These are phyloP conservation scores for Hydnomerulius pinastri DNA, from an alignment of 768 basidiomycete species.

Conservation along the genomic window DNA sequence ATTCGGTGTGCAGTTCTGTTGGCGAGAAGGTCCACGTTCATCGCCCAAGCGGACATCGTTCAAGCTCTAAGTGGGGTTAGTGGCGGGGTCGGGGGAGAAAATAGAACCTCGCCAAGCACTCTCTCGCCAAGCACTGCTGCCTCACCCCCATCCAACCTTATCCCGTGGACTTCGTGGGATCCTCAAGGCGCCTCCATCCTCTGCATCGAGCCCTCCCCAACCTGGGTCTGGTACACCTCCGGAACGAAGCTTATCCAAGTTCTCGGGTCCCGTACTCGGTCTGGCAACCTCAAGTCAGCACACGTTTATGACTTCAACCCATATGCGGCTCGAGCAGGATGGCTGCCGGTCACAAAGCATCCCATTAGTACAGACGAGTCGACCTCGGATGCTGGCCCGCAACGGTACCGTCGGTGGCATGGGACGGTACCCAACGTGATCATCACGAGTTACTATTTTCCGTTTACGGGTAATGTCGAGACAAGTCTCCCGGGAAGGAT, in stretches of 20 bases:
- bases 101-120: neutral
- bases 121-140: neutral
- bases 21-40: neutral
- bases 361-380: no score
- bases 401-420: no score
- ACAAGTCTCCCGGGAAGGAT: no score
- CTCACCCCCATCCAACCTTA: neutral
- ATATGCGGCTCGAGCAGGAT: no score
- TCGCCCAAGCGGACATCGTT: neutral
- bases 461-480: no score
- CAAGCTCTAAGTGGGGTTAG: neutral
- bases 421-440: no score
- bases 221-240: constrained; percentile 25
- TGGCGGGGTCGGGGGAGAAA: neutral
- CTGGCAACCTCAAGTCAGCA: constrained; percentile 6
- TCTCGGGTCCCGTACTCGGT: no score
- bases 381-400: no score
- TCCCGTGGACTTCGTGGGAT: constrained; percentile 24
- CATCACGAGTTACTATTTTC: no score
- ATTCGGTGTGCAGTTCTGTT: neutral
- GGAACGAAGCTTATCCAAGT: constrained; percentile 18
- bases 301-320: constrained; percentile 26
- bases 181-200: constrained; percentile 18
- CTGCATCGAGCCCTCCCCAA: constrained; percentile 10
- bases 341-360: no score